phyloP scores from a whole-genome alignment of 352 stramenopile species.

The Pythium guiyangense region DNA sequence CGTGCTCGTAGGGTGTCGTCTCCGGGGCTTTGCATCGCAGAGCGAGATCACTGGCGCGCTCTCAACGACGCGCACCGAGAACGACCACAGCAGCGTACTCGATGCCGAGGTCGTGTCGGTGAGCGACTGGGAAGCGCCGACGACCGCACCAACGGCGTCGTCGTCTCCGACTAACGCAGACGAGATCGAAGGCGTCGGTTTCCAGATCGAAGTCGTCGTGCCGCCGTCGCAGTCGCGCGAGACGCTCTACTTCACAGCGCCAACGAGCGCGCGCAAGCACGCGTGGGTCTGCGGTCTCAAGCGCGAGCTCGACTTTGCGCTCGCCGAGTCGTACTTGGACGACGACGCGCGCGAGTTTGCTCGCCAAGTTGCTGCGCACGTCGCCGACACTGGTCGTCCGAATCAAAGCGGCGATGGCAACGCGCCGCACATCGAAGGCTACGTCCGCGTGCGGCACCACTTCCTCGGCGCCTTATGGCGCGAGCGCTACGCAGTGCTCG shows the following conservation, averaged over 20 bases:
- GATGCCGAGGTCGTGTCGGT: constrained; percentile 38
- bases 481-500: constrained; percentile 38
- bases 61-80: background rate
- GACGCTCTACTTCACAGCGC: constrained; percentile 33
- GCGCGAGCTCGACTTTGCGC: constrained; percentile 52
- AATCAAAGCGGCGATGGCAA: too few species aligned
- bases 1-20: constrained; percentile 28
- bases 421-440: constrained; percentile 23
- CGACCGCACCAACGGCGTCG: background rate
- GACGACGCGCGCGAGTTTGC: constrained; percentile 49
- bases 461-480: constrained; percentile 47
- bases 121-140: constrained; percentile 33
- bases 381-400: constrained; percentile 12
- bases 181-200: constrained; percentile 26
- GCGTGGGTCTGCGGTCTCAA: constrained; percentile 56
- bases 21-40: constrained; percentile 27
- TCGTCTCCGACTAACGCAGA: background rate
- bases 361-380: constrained; percentile 39
- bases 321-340: constrained; percentile 54
- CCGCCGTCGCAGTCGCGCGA: constrained; percentile 9
- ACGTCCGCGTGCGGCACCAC: constrained; percentile 40
- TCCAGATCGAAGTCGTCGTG: constrained; percentile 28
- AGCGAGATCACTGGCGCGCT: constrained; percentile 2
- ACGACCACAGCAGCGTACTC: constrained; percentile 6
- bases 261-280: constrained; percentile 26